Base-by-base conservation (phyloP, 306 rosid genomes). In the Castanopsis chinensis region DNA sequence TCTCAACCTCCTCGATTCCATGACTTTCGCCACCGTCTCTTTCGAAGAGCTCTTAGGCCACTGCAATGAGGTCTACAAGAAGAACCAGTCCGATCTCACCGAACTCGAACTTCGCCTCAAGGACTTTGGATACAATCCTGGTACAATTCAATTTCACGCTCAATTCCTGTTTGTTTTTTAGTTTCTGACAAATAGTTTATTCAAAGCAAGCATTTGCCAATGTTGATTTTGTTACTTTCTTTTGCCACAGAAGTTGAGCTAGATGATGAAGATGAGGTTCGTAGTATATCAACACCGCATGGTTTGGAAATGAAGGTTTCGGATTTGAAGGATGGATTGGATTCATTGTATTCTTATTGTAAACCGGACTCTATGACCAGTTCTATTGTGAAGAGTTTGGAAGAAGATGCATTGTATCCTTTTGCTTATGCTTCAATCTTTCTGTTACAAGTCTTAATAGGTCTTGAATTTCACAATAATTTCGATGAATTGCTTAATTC, bases 1-100 rank as follows among this genome's bases (percentile, higher is more conserved):
- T 63, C 92, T 94, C 72, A 93, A 89, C 45, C 76, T 92, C 73
- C 91, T 94, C 33, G 95, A 91, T 23, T 90, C 95, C 27, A 90
- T 88, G 93, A 87, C 92, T 28, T 86, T 87, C 25, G 93, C 84
- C 60, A 94, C 97, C 32, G 97, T 94, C 4, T 92, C 99, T 41
- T 85, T 94, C 63, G 95, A 92, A 82, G 97, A 94, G 86, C 97
- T 92, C 19, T 71, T 92, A 76, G 99, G 97, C 45, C 97, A 94
- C 88, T 93, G 94, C 83, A 84, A 83, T 15, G 99, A 94, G 82
- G 78, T 94, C 30, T 87, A 81, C 82, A 92, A 94, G 86, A 88
- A 87, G 84, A 92, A 94, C 61, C 85, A 87, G 20, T 12, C 71
- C 58, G 90, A 89, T 75, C 79, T 91, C 11, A 15, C 69, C n/a